phyloP scores from a whole-genome alignment of 139 green algal genomes.

The Haematococcus sp. region DNA sequence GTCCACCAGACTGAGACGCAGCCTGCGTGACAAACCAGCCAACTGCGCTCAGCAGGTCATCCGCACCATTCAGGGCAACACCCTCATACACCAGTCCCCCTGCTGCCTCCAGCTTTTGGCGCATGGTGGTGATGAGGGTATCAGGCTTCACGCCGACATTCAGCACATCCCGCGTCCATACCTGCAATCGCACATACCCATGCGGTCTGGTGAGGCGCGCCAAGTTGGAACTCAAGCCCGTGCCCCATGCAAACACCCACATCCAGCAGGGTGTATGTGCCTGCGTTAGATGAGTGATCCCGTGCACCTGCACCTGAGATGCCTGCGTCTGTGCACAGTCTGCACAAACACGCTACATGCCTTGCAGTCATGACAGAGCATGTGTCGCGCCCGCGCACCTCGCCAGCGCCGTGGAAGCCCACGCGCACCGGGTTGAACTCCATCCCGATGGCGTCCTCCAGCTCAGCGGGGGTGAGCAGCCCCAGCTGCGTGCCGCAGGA shows the following conservation, averaged over 20 bases:
- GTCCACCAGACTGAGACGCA: too few relatives aligned
- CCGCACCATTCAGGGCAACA: conserved; percentile 21
- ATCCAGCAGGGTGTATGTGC: too few relatives aligned
- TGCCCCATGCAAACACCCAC: too few relatives aligned
- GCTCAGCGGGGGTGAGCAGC: conserved; percentile 69
- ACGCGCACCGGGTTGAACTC: conserved; percentile 88
- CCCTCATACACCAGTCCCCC: conserved; percentile 78
- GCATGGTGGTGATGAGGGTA: conserved; percentile 26
- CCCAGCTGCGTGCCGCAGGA: conserved; percentile 48
- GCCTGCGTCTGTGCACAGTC: too few relatives aligned
- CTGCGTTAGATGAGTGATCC: too few relatives aligned
- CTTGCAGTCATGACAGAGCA: too few relatives aligned
- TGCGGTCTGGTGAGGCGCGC: too few relatives aligned
- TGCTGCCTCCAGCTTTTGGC: conserved; percentile 56
- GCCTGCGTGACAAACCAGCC: too few relatives aligned
- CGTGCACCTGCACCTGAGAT: too few relatives aligned
- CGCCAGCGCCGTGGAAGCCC: conserved; percentile 43
- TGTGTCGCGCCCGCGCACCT: neutral
- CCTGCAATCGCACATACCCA: neutral
- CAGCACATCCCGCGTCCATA: conserved; percentile 87
- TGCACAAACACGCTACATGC: too few relatives aligned
- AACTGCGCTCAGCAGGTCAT: too few relatives aligned
- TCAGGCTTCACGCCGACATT: conserved; percentile 89
- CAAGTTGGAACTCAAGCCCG: too few relatives aligned
- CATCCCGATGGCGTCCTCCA: conserved; percentile 64